Base-by-base conservation (phyloP, 371 early-diverging fungal genomes). In the Mortierella sp. region DNA sequence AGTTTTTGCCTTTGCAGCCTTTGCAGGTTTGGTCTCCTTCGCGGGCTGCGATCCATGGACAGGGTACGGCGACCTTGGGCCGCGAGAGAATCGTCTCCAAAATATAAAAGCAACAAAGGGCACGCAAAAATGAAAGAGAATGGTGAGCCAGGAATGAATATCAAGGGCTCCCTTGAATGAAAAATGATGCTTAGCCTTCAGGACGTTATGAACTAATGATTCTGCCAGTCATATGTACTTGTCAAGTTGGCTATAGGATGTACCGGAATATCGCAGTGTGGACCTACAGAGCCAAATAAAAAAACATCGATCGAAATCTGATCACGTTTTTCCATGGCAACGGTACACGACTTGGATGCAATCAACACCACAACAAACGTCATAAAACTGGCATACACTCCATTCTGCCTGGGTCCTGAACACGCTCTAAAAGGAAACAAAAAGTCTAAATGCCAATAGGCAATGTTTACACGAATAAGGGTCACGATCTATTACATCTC, bases 251-350 rank as follows among this genome's bases (percentile, higher is more conserved):
- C n/a, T n/a, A n/a, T n/a, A n/a, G n/a, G n/a, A n/a, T n/a, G n/a
- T n/a, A n/a, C n/a, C n/a, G n/a, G n/a, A n/a, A n/a, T n/a, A n/a
- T n/a, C n/a, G n/a, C n/a, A n/a, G n/a, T n/a, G n/a, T n/a, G n/a
- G n/a, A n/a, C n/a, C n/a, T n/a, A n/a, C n/a, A n/a, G n/a, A n/a
- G 65, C 28, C 28, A 28, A 65, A 65, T 36, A 65, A 53, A 65
- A 53, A 53, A 16, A 24, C 33, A 15, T 1, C 0, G 6, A 28
- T 57, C 33, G 22, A 28, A 28, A 62, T 50, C 38, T 50, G 64
- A 11, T n/a, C 47, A 16, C 64, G 32, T 50, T 63, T 41, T 28
- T 63, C 24, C 43, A 13, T 13, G 43, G 7, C 43, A 43, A 3
- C 7, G 43, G 43, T 13, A 43, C 13, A 13, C 13, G 43, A 43